Evolutionary conservation across 2,329 filamentous ascomycete species (phyloP).

Genomic region (Fusarium agapanthi): DNA sequence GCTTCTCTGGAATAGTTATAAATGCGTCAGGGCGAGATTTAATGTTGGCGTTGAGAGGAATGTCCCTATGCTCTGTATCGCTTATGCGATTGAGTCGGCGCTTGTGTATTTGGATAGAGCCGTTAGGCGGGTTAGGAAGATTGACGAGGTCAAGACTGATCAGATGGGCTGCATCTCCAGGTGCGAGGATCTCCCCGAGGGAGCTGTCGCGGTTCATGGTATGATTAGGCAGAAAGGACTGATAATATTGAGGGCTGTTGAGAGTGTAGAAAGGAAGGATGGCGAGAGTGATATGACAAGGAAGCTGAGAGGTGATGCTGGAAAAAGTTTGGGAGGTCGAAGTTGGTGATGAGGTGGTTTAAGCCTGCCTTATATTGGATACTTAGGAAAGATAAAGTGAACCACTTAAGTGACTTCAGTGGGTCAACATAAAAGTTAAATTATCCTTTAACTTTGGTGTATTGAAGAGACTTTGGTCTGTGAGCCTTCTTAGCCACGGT

Average conservation of each 20-base stretch:
- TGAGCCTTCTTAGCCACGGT: no score
- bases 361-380: not conserved
- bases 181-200: not conserved
- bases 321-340: not conserved
- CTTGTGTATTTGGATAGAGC: not conserved
- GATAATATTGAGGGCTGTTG: no score
- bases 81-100: not conserved
- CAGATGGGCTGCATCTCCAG: not conserved
- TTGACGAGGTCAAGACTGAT: not conserved
- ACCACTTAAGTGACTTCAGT: not conserved
- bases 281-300: no score
- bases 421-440: not conserved
- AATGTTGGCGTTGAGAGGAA: not conserved
- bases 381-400: no score
- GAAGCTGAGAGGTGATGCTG: not conserved
- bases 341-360: not conserved
- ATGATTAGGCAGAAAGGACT: not conserved
- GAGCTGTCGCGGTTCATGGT: not conserved
- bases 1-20: not conserved
- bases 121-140: not conserved
- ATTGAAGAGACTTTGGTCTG: not conserved
- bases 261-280: no score
- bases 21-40: not conserved
- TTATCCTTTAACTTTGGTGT: not conserved
- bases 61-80: not conserved